These are phyloP conservation scores for Pachysandra terminalis DNA, from an alignment of 164 flowering plant species.

Conservation along the genomic window DNA sequence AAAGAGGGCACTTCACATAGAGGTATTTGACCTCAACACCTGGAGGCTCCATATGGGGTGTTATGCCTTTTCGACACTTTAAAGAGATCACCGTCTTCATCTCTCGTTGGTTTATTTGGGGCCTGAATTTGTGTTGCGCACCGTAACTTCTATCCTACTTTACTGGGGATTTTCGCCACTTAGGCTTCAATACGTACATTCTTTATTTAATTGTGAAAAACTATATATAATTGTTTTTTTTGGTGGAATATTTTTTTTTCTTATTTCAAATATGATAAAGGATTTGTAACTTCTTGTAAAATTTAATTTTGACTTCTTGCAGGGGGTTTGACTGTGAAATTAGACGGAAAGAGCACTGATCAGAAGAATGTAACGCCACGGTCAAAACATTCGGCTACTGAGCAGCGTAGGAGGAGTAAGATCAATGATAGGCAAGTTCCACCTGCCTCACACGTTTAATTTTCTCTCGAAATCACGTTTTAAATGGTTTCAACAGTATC, in stretches of 20 bases:
- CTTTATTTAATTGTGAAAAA: no score
- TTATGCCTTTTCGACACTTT: no score
- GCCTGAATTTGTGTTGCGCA: no score
- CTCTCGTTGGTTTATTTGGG: not conserved
- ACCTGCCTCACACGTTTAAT: no score
- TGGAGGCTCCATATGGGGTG: no score
- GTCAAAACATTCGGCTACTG: slow-evolving; percentile 94
- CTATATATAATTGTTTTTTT: no score
- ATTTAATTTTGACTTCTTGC: slow-evolving; percentile 14
- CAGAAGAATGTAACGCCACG: slow-evolving; percentile 66
- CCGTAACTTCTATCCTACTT: no score
- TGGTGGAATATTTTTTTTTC: not conserved
- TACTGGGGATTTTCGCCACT: no score
- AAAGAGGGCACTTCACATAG: slow-evolving; percentile 50
- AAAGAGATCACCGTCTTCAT: no score
- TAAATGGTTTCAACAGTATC: no score
- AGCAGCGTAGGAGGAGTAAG: slow-evolving; percentile 93
- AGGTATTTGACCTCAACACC: slow-evolving; percentile 30
- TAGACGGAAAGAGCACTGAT: slow-evolving; percentile 34
- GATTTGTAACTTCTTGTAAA: not conserved
- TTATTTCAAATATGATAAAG: not conserved
- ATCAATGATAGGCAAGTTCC: slow-evolving; percentile 81
- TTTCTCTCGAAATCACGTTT: no score
- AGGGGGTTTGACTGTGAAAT: slow-evolving; percentile 41
- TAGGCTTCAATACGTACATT: no score